phyloP scores from a whole-genome alignment of 2,329 filamentous ascomycete genomes.

The Ambrosiella beaveri region DNA sequence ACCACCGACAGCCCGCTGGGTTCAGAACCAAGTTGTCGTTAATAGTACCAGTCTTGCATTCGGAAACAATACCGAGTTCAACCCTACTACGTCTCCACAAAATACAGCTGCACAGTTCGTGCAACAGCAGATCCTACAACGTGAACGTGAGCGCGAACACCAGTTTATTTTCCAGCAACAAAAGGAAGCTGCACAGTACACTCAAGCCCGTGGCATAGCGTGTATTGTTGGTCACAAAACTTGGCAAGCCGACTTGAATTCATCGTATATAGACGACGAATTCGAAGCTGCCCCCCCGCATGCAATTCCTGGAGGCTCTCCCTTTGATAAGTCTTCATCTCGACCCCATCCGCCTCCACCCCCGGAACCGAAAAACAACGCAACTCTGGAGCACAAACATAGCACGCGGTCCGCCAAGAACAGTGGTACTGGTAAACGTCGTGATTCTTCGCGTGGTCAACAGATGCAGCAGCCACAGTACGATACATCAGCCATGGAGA shows the following conservation, averaged over 20 bases:
- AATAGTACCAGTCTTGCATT: background rate
- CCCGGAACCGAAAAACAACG: slow-evolving; percentile 40
- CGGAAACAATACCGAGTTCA: slow-evolving; percentile 4
- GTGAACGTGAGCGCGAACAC: slow-evolving; percentile 3
- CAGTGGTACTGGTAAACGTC: slow-evolving; percentile 5
- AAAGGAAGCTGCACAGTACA: slow-evolving; percentile 2
- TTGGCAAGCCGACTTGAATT: slow-evolving; percentile 33
- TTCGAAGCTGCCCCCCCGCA: slow-evolving; percentile 76
- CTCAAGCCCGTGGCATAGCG: slow-evolving; percentile 6
- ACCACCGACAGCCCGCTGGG: slow-evolving; percentile 39
- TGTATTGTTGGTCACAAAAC: slow-evolving; percentile 17
- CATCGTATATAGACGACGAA: slow-evolving; percentile 33
- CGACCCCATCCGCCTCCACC: slow-evolving; percentile 18
- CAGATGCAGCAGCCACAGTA: slow-evolving; percentile 7
- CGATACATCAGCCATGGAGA: slow-evolving; percentile 21
- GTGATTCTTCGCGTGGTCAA: slow-evolving; percentile 4
- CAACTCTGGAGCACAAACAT: slow-evolving; percentile 37
- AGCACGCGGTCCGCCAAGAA: slow-evolving; percentile 42
- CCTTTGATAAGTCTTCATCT: slow-evolving; percentile 22
- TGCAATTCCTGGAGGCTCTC: slow-evolving; percentile 44
- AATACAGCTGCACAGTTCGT: slow-evolving; percentile 3
- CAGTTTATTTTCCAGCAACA: background rate
- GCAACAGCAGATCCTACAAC: slow-evolving; percentile 8
- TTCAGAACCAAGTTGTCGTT: slow-evolving; percentile 16
- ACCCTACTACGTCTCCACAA: slow-evolving; percentile 1